These are phyloP conservation scores for Yarrowia sp. DNA, from an alignment of 805 yeast genomes.

Conservation along the genomic window DNA sequence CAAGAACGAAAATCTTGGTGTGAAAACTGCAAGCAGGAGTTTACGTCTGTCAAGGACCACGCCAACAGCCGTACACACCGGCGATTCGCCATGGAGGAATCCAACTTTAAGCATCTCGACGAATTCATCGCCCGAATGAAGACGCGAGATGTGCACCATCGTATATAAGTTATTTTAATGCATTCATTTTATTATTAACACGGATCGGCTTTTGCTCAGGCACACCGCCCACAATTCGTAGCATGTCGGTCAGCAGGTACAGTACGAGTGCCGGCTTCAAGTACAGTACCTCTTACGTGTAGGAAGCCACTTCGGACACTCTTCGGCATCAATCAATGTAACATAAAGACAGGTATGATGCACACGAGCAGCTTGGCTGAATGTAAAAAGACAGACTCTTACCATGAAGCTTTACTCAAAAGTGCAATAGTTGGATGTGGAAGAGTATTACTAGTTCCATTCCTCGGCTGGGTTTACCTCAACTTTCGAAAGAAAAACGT, in stretches of 20 bases:
- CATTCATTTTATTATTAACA: not conserved
- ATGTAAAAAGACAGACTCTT: not conserved
- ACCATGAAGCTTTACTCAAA: not conserved
- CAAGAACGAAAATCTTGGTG: slow-evolving; percentile 28
- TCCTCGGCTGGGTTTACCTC: too few species aligned
- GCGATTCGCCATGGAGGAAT: slow-evolving; percentile 25
- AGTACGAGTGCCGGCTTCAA: too few species aligned
- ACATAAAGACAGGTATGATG: too few species aligned
- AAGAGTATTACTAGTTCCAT: not conserved
- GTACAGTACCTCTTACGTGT: too few species aligned
- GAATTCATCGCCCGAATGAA: slow-evolving; percentile 4
- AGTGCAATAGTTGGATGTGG: not conserved
- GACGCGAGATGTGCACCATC: slow-evolving; percentile 2
- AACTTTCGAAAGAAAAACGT: too few species aligned
- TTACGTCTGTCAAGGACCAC: slow-evolving; percentile 27
- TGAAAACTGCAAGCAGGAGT: slow-evolving; percentile 29
- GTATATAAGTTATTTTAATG: slow-evolving; percentile 23
- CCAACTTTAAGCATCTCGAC: slow-evolving; percentile 27
- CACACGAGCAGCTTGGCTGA: too few species aligned
- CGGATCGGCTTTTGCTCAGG: too few species aligned
- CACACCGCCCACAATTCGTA: too few species aligned
- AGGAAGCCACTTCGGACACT: too few species aligned
- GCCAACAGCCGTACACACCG: slow-evolving; percentile 24
- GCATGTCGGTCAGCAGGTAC: too few species aligned
- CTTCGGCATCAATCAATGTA: too few species aligned